Evolutionary conservation across 75 land plant genomes (phyloP).

Genomic region (Cunninghamia lanceolata): DNA sequence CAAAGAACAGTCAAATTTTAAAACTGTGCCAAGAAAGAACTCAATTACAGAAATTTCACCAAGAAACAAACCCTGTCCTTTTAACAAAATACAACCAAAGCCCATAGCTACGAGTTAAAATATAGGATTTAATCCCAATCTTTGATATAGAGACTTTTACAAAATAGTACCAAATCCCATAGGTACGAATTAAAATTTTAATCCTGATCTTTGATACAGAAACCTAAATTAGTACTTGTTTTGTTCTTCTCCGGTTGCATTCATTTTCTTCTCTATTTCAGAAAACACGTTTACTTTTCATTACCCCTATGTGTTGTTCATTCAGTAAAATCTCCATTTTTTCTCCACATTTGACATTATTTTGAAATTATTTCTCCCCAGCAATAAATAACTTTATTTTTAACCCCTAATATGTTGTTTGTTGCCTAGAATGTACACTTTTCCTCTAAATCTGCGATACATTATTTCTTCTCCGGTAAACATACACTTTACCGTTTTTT

Average conservation of each 20-base stretch:
- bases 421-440: too few relatives aligned
- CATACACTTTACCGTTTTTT: too few relatives aligned
- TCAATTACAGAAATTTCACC: neutral
- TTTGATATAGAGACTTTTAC: too few relatives aligned
- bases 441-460: too few relatives aligned
- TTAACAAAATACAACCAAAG: neutral
- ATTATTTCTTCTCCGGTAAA: too few relatives aligned
- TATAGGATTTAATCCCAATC: neutral
- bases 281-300: neutral
- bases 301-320: neutral
- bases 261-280: neutral
- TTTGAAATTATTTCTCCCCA: too few relatives aligned
- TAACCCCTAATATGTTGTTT: too few relatives aligned
- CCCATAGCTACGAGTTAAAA: neutral
- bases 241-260: neutral
- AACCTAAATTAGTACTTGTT: neutral
- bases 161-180: neutral
- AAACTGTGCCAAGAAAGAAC: neutral
- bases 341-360: neutral
- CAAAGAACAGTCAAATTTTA: neutral
- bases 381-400: too few relatives aligned
- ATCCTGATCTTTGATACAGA: neutral
- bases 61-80: neutral
- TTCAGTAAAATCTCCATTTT: neutral
- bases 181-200: too few relatives aligned